Conservation (phyloP, 768 basidiomycete species). For the Naganishia friedmannii region DNA sequence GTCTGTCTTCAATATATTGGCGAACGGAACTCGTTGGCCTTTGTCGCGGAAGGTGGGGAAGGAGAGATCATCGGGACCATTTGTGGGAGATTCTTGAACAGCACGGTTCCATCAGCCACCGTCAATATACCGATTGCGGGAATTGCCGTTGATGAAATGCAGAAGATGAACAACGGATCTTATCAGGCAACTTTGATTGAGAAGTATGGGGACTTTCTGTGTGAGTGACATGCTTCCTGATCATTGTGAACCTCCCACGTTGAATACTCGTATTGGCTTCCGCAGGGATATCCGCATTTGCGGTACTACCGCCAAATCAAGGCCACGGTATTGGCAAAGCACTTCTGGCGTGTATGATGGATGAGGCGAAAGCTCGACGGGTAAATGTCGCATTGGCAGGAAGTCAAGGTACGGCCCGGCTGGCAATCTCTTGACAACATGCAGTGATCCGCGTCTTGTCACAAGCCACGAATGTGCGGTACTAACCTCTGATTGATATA, state of each 20-base stretch:
- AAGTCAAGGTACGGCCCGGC: neutral
- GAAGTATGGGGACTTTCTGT: neutral
- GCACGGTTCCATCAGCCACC: no score
- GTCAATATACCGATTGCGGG: neutral
- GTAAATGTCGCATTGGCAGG: slow-evolving; percentile 7
- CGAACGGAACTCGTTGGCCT: neutral
- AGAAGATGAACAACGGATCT: neutral
- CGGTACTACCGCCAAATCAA: neutral
- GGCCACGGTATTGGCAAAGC: neutral
- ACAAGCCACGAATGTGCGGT: no score
- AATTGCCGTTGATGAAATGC: neutral
- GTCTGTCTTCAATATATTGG: slow-evolving; percentile 4
- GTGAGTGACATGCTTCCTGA: neutral
- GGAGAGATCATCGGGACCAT: neutral
- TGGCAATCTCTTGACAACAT: neutral
- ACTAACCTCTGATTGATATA: neutral
- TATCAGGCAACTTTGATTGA: neutral
- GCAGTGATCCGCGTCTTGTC: neutral
- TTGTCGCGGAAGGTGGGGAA: neutral
- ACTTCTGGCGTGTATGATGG: neutral
- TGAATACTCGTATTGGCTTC: no score
- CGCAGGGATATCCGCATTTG: neutral
- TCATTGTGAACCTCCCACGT: neutral
- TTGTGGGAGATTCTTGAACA: neutral
- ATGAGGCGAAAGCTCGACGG: neutral